Conservation (phyloP, 495 filamentous ascomycete genomes). For the Hypomontagnella submonticulosa region DNA sequence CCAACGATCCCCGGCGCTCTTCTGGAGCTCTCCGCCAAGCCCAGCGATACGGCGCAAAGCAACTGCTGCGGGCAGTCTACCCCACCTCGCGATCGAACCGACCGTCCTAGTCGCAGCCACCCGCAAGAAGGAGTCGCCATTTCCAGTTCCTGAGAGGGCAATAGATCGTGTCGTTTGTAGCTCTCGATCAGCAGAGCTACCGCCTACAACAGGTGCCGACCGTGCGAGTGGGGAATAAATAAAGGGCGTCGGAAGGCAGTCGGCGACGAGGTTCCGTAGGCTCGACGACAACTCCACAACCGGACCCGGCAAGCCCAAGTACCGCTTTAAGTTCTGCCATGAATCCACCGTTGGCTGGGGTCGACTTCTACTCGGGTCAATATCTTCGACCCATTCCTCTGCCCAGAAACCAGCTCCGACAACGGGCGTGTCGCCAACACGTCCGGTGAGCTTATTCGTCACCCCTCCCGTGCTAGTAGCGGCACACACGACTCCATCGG, state of each 20-base stretch:
- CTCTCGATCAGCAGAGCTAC: constrained; percentile 10
- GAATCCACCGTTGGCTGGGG: background rate
- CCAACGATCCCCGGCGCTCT: constrained; percentile 81
- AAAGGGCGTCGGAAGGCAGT: constrained; percentile 62
- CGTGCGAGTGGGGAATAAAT: constrained; percentile 47
- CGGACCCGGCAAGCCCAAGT: constrained; percentile 44
- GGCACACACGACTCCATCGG: constrained; percentile 74
- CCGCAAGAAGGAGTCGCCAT: constrained; percentile 89
- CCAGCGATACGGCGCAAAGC: constrained; percentile 75
- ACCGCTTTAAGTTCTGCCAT: constrained; percentile 25
- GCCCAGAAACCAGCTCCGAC: constrained; percentile 92
- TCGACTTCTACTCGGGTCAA: constrained; percentile 15
- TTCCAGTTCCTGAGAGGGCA: constrained; percentile 86
- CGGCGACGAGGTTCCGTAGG: constrained; percentile 57
- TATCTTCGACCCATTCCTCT: constrained; percentile 74
- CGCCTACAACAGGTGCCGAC: background rate
- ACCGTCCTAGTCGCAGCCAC: constrained; percentile 76
- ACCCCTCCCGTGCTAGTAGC: constrained; percentile 90
- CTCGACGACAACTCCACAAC: constrained; percentile 53
- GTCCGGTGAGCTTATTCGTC: constrained; percentile 87
- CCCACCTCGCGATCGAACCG: constrained; percentile 77
- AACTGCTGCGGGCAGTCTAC: constrained; percentile 49
- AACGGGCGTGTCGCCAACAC: constrained; percentile 89
- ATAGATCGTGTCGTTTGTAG: constrained; percentile 63
- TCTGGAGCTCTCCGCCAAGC: constrained; percentile 76